These are phyloP conservation scores for Candida montana DNA, from an alignment of 805 yeast species.

Conservation along the genomic window DNA sequence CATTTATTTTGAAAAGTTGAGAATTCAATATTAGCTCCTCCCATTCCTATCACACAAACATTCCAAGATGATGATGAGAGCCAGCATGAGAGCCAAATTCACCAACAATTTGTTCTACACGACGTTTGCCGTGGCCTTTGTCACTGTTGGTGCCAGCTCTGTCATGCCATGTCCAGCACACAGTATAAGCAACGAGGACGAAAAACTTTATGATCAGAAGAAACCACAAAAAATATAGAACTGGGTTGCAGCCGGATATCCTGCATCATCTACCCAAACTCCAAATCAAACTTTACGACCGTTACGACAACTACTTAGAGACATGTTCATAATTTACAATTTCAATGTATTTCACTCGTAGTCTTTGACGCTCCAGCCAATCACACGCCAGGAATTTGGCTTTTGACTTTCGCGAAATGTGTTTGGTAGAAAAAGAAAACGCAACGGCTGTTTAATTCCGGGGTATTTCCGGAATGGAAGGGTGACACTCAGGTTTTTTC, in stretches of 20 bases:
- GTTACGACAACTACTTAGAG: constrained; percentile 4
- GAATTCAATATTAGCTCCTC: too few species aligned
- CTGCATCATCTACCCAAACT: too few species aligned
- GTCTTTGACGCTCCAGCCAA: background rate
- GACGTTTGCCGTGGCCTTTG: constrained; percentile 57
- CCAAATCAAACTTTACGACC: constrained; percentile 4
- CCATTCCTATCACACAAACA: too few species aligned
- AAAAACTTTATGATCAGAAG: constrained; percentile 21
- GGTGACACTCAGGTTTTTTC: background rate
- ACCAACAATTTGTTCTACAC: constrained; percentile 51
- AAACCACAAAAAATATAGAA: constrained; percentile 6
- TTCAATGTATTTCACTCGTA: too few species aligned
- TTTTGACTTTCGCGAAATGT: too few species aligned
- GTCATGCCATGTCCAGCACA: constrained; percentile 41
- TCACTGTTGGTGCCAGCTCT: constrained; percentile 38
- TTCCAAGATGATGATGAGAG: constrained; percentile 38
- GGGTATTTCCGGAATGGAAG: background rate
- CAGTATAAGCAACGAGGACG: constrained; percentile 36
- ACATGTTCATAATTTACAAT: background rate
- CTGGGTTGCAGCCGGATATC: background rate
- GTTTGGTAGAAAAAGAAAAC: constrained; percentile 6
- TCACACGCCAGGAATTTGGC: constrained; percentile 1
- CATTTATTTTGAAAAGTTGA: too few species aligned
- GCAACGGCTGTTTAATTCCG: constrained; percentile 3
- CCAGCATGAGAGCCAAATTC: constrained; percentile 47